Evolutionary conservation across 2,329 filamentous ascomycete species (phyloP), one percentile per base, ranked within the genome.

Genomic region (Alternaria sp.): DNA sequence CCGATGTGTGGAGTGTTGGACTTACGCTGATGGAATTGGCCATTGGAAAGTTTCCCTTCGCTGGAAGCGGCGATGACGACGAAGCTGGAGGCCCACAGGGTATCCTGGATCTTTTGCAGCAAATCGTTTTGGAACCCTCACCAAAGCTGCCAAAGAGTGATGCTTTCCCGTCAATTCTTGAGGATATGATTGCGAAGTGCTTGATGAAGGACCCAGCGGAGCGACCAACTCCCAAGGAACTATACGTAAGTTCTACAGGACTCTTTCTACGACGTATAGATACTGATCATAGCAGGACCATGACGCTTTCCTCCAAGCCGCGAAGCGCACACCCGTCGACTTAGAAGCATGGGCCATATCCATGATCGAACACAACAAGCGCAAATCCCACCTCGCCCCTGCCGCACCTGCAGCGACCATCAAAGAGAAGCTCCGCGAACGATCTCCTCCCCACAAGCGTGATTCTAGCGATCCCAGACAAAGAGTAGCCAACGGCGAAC

Each of bases 1-100:
- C 94, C 12, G 95, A 99, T 78, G 95, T 99, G 4, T 99, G 95
- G 95, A 97, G 94, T 86, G 96, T 97, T 64, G 95, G 95, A 32
- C 83, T 99, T 67, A 91, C 90, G 0, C 89, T 99, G 64, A 98
- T 99, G 94, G 95, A 99, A 80, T 82, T 99, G 68, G 95, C 95
- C 34, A 97, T 99, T 75, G 95, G 95, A 67, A 94, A 96, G 74
- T 99, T 99, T 74, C 95, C 95, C 1, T 99, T 99, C 77, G 92
- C 88, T 70, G 92, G 96, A 58, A 91, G 94, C 66, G 89, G 90
- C 52, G 93, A 91, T 3, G 87, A 87, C 60, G 85, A 88, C 59
- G 88, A 89, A 51, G 85, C 86, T 52, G 86, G 86, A 30, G 88
- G 88, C 1, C 95, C 95, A 2, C 94, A 96, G 75, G 95, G 95